These are phyloP conservation scores for Exsudoporus frostii DNA, from an alignment of 768 basidiomycete species.

Conservation along the genomic window DNA sequence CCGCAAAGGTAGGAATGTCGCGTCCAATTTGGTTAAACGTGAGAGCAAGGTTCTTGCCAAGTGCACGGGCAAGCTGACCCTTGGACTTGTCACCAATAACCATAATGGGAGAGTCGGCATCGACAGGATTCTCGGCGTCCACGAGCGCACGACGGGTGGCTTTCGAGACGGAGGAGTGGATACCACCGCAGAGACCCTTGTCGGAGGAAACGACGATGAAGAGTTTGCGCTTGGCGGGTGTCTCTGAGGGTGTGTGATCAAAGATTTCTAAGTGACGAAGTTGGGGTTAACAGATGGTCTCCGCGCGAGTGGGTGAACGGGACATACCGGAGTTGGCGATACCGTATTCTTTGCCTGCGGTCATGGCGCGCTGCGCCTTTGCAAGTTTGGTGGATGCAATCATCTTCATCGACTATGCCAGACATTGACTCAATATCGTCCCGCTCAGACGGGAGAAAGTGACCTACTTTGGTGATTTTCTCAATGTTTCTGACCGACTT, in stretches of 20 bases:
- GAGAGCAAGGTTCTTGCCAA: slow-evolving; percentile 65
- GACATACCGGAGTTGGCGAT: slow-evolving; percentile 77
- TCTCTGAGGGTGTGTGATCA: slow-evolving; percentile 67
- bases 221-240: slow-evolving; percentile 72
- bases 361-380: slow-evolving; percentile 94
- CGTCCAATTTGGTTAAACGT: slow-evolving; percentile 98
- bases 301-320: background rate
- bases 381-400: slow-evolving; percentile 96
- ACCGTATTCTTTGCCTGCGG: slow-evolving; percentile 88
- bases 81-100: slow-evolving; percentile 98
- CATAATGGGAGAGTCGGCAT: slow-evolving; percentile 67
- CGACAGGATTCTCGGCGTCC: slow-evolving; percentile 48
- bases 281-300: slow-evolving; percentile 3
- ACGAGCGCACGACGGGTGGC: slow-evolving; percentile 71
- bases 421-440: slow-evolving; percentile 2
- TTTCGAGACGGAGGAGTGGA: slow-evolving; percentile 96
- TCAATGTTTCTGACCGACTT: slow-evolving; percentile 98
- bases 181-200: slow-evolving; percentile 99
- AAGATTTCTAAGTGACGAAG: slow-evolving; percentile 69
- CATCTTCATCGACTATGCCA: slow-evolving; percentile 91
- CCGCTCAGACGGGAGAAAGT: background rate
- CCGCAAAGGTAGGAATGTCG: slow-evolving; percentile 95
- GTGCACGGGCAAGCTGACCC: slow-evolving; percentile 73
- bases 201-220: slow-evolving; percentile 96
- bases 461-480: slow-evolving; percentile 95